Conservation (phyloP, 1,284 basidiomycete genomes). For the Amylostereum chailletii region DNA sequence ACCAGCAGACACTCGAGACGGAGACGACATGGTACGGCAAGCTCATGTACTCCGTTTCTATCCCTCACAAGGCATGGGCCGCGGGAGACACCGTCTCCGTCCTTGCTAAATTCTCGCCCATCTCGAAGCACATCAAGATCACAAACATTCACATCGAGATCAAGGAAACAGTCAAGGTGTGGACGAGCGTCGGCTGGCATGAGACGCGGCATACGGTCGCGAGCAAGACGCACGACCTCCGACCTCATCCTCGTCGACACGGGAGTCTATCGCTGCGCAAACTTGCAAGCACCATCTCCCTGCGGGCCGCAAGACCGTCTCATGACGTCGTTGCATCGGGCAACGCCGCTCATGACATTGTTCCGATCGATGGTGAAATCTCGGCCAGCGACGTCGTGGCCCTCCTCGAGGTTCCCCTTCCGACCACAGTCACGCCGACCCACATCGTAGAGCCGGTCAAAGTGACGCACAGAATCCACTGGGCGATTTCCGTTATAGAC, state of each 20-base stretch:
- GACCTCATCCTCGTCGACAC: not conserved
- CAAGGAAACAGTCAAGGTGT: not conserved
- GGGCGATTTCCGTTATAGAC: not conserved
- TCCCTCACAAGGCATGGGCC: conserved; percentile 78
- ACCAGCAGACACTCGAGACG: conserved; percentile 79
- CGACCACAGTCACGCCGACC: no score
- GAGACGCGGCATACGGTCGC: not conserved
- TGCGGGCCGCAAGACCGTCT: conserved; percentile 20
- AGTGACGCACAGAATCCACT: conserved; percentile 34
- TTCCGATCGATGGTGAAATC: no score
- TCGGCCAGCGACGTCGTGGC: no score
- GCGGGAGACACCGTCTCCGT: conserved; percentile 71
- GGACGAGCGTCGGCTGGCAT: not conserved
- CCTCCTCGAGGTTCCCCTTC: no score
- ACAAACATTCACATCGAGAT: conserved; percentile 19
- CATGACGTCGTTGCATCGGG: no score
- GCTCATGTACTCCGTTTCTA: conserved; percentile 71
- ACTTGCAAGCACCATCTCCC: conserved; percentile 29
- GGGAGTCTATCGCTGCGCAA: not conserved
- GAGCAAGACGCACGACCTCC: not conserved
- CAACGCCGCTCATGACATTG: no score
- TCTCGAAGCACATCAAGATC: conserved; percentile 69
- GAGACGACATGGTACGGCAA: conserved; percentile 88
- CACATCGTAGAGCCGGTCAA: no score
- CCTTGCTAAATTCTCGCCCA: conserved; percentile 69